Base-by-base conservation (phyloP, 2,329 filamentous ascomycete species). In the Monosporascus sp. region DNA sequence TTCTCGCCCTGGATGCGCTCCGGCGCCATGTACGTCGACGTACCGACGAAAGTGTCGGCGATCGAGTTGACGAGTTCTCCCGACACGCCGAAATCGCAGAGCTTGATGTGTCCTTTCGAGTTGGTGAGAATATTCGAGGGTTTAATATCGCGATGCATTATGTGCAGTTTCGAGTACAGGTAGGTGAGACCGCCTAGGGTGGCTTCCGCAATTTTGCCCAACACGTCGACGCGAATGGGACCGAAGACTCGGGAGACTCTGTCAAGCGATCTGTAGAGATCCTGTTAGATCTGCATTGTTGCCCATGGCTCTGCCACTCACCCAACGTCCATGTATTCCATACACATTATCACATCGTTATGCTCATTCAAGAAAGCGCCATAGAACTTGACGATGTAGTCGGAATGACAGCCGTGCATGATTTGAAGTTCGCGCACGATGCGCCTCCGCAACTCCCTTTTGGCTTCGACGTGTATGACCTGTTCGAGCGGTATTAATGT, bases 281-380 rank as follows among this genome's bases (percentile, higher is more conserved):
- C 15, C 50, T 43, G 61, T 70, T 58, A 72, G 65, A 48, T 50
- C 49, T 36, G 41, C 35, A 50, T 50, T 20, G 39, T 37, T 43
- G 18, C 35, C 44, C 38, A 50, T 52, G 50, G 18, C 20, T 39
- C 39, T 18, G 52, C n/a, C 47, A 76, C 89, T 73, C 81, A 97
- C 94, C 94, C 94, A 69, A 93, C 90, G 73, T 99, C 94, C 90
- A 96, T 96, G 70, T 99, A 97, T 72, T 99, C 94, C 94, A 99
- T 99, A 72, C 94, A 99, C 87, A 99, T 93, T 63, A 97, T 95
- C 54, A 99, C 95, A 74, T 99, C 94, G 68, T 95, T 93, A 57
- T 91, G 91, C 67, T 95, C 89, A 69, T 96, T 97, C 67, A 97
- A 82, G 68, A 97, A 99, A 38, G 94, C 94, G 56, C 94, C 94